These are phyloP conservation scores for Trametes polyzona DNA, from an alignment of 1,284 basidiomycete genomes.

Conservation along the genomic window DNA sequence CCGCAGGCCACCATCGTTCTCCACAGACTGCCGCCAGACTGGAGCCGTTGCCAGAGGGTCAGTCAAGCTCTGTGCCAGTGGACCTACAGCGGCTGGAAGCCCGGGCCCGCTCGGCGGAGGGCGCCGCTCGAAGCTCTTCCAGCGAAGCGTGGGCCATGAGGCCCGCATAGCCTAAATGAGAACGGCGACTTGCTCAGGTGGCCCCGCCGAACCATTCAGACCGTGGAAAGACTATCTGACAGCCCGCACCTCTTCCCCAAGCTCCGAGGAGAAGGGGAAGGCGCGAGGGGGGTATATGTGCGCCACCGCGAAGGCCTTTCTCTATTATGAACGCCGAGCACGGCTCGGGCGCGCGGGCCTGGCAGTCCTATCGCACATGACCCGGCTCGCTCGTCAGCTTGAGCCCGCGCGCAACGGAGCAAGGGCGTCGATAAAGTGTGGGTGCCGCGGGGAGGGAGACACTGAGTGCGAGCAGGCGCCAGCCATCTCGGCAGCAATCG, in stretches of 20 bases:
- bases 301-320: conserved; percentile 7
- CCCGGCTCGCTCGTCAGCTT: not conserved
- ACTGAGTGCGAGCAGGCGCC: not conserved
- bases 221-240: conserved; percentile 25
- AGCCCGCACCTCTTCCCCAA: conserved; percentile 5
- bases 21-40: not conserved
- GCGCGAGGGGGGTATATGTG: no score
- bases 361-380: conserved; percentile 10
- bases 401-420: no score
- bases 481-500: not conserved
- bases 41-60: conserved; percentile 13
- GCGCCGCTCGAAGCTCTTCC: conserved; percentile 12
- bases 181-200: conserved; percentile 27
- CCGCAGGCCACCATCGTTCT: not conserved
- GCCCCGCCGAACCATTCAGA: conserved; percentile 13
- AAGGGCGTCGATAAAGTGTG: not conserved
- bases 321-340: conserved; percentile 14
- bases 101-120: conserved; percentile 22
- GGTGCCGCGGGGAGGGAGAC: conserved; percentile 1
- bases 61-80: conserved; percentile 16
- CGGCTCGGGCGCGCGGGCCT: conserved; percentile 19
- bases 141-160: conserved; percentile 16
- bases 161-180: conserved; percentile 15
- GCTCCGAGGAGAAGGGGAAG: conserved; percentile 20
- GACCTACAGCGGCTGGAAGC: conserved; percentile 29